phyloP scores from a whole-genome alignment of 2,329 filamentous ascomycete genomes.

The Colletotrichum sp. region DNA sequence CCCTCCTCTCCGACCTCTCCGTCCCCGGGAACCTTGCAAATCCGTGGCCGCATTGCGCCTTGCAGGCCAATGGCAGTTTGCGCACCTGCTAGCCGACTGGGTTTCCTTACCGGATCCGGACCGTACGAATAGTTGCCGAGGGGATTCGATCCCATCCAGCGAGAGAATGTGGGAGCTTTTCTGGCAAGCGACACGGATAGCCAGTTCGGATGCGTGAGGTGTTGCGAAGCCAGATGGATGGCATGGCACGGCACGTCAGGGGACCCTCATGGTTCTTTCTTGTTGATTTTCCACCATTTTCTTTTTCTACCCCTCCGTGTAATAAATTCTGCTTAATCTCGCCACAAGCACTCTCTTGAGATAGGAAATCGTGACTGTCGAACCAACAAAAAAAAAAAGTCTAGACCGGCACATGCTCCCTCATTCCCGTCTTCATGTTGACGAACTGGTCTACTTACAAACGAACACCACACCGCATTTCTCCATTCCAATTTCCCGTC shows the following conservation, averaged over 20 bases:
- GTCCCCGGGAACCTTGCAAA: neutral
- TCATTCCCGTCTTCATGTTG: neutral
- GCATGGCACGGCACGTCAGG: neutral
- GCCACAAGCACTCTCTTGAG: neutral
- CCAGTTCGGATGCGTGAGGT: neutral
- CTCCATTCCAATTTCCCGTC: neutral
- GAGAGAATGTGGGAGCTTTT: neutral
- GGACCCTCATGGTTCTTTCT: neutral
- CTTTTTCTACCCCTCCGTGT: slow-evolving; percentile 5
- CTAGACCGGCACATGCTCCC: neutral
- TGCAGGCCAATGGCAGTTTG: neutral
- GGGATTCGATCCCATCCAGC: neutral
- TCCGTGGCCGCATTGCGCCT: neutral
- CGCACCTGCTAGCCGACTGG: neutral
- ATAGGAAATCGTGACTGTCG: neutral
- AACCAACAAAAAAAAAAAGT: neutral
- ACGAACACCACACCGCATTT: neutral
- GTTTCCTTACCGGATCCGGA: neutral
- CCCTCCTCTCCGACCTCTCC: neutral
- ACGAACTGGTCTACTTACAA: neutral
- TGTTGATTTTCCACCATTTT: slow-evolving; percentile 1
- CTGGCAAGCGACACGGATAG: neutral
- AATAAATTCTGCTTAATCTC: neutral
- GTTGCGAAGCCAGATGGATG: neutral
- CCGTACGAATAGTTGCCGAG: neutral